Evolutionary conservation across 164 flowering plant species (phyloP), one percentile per base, ranked within the genome.

Genomic region (Santalum album): DNA sequence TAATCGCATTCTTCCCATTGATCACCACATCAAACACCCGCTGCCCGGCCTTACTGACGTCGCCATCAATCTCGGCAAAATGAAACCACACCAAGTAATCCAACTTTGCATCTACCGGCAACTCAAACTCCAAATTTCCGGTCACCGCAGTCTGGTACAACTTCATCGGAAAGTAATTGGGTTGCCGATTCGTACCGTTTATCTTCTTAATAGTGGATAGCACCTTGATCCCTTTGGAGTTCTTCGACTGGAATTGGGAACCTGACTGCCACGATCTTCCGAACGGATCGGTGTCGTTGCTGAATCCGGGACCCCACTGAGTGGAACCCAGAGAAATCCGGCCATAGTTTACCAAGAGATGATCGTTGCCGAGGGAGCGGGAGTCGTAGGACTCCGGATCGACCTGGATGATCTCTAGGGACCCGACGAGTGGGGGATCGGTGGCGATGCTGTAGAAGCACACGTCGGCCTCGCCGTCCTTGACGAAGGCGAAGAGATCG

Each of bases 371-470:
- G 42, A 62, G 56, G 0, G 64, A 7, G 2, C 57, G 53, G 17
- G 88, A 62, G 34, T 56, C 72, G 48, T 88, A 88, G 1, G 89
- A 65, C 14, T 43, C 20, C 9, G 90, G 82, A 59, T 90, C 96
- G 53, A 86, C 68, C 56, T 81, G 87, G 11, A 73, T 24, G n/a
- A 94, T 44, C 49, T 87, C 80, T 7, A 94, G 69, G 0, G 92
- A 75, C 11, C 74, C 95, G 25, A 94, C 68, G 0, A 94, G 80
- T 1, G 99, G 99, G 15, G 96, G 66, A 66, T 94, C 99, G 24
- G 99, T 94, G 40, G 97, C 96, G 53, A 94, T 66, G 61, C 92
- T 81, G 73, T 94, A 94, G 44, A 94, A 87, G 55, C 99, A 94
- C 17, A 94, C 60, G 29, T 80, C 82, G 1, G 76, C 84, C 19